Conservation (phyloP, 2,329 filamentous ascomycete genomes). For the Diaporthe ilicicola region DNA sequence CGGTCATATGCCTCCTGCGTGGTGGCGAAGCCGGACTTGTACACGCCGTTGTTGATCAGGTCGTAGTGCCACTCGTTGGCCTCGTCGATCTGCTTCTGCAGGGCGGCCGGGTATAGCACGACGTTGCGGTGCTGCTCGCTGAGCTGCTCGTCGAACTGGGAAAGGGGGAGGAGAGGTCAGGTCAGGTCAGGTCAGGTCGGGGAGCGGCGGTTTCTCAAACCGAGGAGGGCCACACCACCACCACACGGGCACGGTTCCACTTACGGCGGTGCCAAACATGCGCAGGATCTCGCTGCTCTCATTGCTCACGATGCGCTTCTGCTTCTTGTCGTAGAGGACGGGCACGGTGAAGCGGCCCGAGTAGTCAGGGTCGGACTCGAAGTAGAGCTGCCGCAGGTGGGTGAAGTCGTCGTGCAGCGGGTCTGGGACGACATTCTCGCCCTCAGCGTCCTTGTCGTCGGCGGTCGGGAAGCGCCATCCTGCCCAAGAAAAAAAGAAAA, state of each 20-base stretch:
- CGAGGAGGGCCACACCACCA: neutral
- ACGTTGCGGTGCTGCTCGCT: slow-evolving; percentile 66
- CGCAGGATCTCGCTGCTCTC: slow-evolving; percentile 93
- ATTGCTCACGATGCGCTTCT: slow-evolving; percentile 83
- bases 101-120: slow-evolving; percentile 71
- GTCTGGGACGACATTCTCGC: slow-evolving; percentile 71
- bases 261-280: slow-evolving; percentile 82
- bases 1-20: slow-evolving; percentile 84
- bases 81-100: slow-evolving; percentile 77
- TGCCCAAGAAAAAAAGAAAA: too few relatives aligned
- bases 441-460: slow-evolving; percentile 63
- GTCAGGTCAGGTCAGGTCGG: too few relatives aligned
- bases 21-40: slow-evolving; percentile 84
- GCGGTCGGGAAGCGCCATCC: slow-evolving; percentile 85
- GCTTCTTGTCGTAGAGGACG: slow-evolving; percentile 82
- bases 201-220: neutral
- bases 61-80: slow-evolving; percentile 85
- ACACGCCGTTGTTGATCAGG: slow-evolving; percentile 75
- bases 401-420: slow-evolving; percentile 74
- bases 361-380: slow-evolving; percentile 76
- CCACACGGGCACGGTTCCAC: neutral
- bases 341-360: slow-evolving; percentile 87
- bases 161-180: neutral
- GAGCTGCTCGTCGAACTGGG: slow-evolving; percentile 75
- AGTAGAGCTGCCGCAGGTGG: slow-evolving; percentile 82